Evolutionary conservation across 1,139 yeast species (phyloP).

Genomic region (Kurtzmaniella quercitrusa): DNA sequence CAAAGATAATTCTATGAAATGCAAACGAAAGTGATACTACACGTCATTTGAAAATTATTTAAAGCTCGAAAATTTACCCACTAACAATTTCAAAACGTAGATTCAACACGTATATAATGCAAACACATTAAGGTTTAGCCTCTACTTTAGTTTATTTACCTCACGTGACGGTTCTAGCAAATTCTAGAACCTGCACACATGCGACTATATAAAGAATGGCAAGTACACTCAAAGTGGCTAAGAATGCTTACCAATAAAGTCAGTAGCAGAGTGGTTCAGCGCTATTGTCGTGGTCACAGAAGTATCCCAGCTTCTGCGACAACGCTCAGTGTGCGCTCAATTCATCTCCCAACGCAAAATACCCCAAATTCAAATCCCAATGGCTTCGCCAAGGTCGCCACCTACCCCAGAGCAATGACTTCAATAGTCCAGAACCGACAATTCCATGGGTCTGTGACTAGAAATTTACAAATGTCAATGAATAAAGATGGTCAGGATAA

Average conservation of each 20-base stretch:
- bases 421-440: not conserved
- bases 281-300: not conserved
- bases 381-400: no score
- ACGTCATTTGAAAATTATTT: no score
- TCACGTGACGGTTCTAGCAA: not conserved
- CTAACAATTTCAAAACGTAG: no score
- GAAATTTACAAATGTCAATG: slow-evolving; percentile 35
- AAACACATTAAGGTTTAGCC: no score
- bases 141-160: no score
- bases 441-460: slow-evolving; percentile 16
- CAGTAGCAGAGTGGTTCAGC: not conserved
- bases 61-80: no score
- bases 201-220: not conserved
- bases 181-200: slow-evolving; percentile 1
- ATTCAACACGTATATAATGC: no score
- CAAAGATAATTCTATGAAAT: no score
- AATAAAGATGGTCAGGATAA: slow-evolving; percentile 48
- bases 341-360: no score
- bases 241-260: not conserved
- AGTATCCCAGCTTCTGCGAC: not conserved
- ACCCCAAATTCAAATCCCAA: no score
- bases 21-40: no score
- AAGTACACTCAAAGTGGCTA: not conserved
- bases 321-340: not conserved
- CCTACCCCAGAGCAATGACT: not conserved